Conservation (phyloP, 305 asterid species). For the Fraxinus paxiana region DNA sequence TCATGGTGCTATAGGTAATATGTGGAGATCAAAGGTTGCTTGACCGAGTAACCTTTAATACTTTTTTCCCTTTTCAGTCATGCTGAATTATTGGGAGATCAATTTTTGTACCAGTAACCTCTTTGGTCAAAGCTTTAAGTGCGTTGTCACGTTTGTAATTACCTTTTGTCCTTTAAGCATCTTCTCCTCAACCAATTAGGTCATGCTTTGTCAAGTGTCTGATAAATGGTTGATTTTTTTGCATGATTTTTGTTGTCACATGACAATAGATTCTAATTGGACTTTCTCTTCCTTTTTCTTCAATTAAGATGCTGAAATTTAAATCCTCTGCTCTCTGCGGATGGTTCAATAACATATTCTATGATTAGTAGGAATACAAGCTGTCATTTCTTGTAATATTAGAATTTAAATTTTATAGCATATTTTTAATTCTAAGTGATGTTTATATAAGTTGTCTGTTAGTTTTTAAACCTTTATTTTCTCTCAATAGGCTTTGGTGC, state of each 20-base stretch:
- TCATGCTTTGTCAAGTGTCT: neutral
- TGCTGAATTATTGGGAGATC: neutral
- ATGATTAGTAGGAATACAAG: conserved; percentile 13
- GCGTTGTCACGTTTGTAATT: neutral
- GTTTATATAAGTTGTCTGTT: conserved; percentile 15
- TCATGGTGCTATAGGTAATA: neutral
- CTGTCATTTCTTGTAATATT: conserved; percentile 3
- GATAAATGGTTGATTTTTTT: neutral
- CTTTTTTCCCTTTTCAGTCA: neutral
- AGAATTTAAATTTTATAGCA: neutral
- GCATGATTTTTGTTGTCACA: neutral
- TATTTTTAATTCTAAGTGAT: neutral
- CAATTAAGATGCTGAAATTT: conserved; percentile 5
- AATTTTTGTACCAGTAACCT: neutral
- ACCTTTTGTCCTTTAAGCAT: neutral
- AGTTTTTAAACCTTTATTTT: neutral
- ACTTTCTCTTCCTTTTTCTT: neutral
- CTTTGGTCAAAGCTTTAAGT: neutral
- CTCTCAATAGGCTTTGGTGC: neutral
- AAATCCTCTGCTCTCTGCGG: conserved; percentile 1
- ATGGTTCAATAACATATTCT: conserved; percentile 11
- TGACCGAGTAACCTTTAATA: neutral
- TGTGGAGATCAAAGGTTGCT: conserved; percentile 4
- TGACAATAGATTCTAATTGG: conserved; percentile 9
- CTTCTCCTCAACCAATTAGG: neutral